Conservation (phyloP, 2,329 filamentous ascomycete genomes). For the Cadophora sp. region DNA sequence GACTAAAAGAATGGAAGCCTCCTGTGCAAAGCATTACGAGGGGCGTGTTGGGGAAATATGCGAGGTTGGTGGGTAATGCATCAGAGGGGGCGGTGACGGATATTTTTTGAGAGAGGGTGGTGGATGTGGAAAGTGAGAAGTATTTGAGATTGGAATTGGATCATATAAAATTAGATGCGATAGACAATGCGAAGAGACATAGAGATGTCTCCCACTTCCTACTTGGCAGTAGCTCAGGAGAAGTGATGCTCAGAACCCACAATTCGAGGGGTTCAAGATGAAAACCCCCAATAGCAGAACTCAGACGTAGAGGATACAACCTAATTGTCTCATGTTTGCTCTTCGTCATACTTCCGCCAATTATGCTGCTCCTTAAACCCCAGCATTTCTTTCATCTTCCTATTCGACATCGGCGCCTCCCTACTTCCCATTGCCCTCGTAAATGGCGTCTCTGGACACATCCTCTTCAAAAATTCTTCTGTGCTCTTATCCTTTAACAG, state of each 20-base stretch:
- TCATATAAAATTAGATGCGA: too few relatives aligned
- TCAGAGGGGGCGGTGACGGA: constrained; percentile 7
- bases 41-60: neutral
- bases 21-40: neutral
- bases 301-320: too few relatives aligned
- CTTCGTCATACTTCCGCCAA: neutral
- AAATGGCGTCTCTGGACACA: constrained; percentile 56
- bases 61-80: constrained; percentile 1
- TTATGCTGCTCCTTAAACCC: constrained; percentile 57
- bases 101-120: neutral
- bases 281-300: too few relatives aligned
- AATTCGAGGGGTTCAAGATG: too few relatives aligned
- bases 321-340: too few relatives aligned
- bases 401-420: constrained; percentile 66
- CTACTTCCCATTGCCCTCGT: constrained; percentile 61
- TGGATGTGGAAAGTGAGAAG: neutral
- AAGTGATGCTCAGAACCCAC: too few relatives aligned
- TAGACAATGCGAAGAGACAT: too few relatives aligned
- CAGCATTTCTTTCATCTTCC: constrained; percentile 63
- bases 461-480: constrained; percentile 56
- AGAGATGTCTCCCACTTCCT: too few relatives aligned
- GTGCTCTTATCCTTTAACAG: constrained; percentile 46
- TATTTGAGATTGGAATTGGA: neutral
- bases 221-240: too few relatives aligned
- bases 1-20: neutral